Evolutionary conservation across 2,329 filamentous ascomycete genomes (phyloP).

Genomic region (Diaporthe sp.): DNA sequence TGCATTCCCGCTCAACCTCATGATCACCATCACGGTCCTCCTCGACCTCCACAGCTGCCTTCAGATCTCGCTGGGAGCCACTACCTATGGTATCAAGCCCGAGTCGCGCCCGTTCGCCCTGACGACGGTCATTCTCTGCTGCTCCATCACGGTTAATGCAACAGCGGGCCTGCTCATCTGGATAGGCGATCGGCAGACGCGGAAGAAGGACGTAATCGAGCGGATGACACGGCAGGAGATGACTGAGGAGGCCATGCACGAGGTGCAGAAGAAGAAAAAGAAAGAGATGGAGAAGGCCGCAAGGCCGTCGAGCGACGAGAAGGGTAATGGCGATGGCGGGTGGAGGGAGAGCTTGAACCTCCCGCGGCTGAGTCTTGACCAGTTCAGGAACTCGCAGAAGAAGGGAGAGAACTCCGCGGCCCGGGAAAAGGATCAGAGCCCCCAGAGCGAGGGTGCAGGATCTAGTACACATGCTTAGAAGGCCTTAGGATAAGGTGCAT

Average conservation of each 20-base stretch:
- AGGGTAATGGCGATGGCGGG: slow-evolving; percentile 15
- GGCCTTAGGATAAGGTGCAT: neutral
- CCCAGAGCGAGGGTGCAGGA: neutral
- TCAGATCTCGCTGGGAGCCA: slow-evolving; percentile 82
- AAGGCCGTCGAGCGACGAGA: slow-evolving; percentile 17
- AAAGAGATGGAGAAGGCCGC: slow-evolving; percentile 31
- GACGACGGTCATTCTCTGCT: slow-evolving; percentile 84
- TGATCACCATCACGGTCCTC: slow-evolving; percentile 81
- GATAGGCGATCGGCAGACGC: slow-evolving; percentile 78
- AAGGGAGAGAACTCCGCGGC: slow-evolving; percentile 22
- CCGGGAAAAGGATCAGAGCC: neutral
- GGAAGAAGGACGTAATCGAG: slow-evolving; percentile 88
- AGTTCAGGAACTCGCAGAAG: slow-evolving; percentile 16
- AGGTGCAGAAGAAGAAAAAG: slow-evolving; percentile 57
- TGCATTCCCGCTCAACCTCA: slow-evolving; percentile 79
- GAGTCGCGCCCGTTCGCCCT: slow-evolving; percentile 75
- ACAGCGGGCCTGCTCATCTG: slow-evolving; percentile 80
- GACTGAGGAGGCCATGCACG: slow-evolving; percentile 67
- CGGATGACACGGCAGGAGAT: slow-evolving; percentile 81
- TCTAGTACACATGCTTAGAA: neutral
- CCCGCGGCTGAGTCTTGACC: slow-evolving; percentile 32
- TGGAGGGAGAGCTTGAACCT: slow-evolving; percentile 19
- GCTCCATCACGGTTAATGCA: slow-evolving; percentile 82
- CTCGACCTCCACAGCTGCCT: slow-evolving; percentile 83
- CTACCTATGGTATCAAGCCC: slow-evolving; percentile 83